Conservation (phyloP, 768 basidiomycete genomes). For the Tulasnella sp. region DNA sequence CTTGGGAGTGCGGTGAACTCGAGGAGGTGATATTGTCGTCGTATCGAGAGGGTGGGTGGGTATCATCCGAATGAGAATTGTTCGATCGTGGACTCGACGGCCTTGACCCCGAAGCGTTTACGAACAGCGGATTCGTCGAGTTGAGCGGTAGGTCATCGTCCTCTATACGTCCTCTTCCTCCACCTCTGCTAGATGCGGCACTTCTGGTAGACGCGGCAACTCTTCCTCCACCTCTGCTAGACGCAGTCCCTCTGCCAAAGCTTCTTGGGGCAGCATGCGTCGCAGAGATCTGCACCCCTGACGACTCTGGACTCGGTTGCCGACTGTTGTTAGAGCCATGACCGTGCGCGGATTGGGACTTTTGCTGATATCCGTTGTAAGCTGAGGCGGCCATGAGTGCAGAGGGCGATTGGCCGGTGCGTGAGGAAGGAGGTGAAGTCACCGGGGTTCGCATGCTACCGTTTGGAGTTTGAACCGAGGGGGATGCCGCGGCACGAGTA, state of each 20-base stretch:
- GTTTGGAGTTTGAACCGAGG: constrained; percentile 1
- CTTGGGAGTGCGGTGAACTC: background rate
- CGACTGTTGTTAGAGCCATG: constrained; percentile 7
- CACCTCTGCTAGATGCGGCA: constrained; percentile 33
- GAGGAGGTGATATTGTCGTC: constrained; percentile 1
- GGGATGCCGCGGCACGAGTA: constrained; percentile 3
- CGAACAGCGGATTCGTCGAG: constrained; percentile 27
- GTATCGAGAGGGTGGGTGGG: constrained; percentile 19
- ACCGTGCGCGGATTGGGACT: constrained; percentile 24
- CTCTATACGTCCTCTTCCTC: constrained; percentile 16
- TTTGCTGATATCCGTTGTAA: constrained; percentile 20
- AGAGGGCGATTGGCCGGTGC: constrained; percentile 17
- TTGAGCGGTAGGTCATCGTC: constrained; percentile 17
- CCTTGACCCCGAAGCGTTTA: constrained; percentile 18
- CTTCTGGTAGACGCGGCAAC: no score
- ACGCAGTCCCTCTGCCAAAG: background rate
- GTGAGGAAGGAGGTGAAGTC: constrained; percentile 6
- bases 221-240: constrained; percentile 1
- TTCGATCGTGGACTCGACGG: constrained; percentile 26
- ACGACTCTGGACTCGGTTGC: constrained; percentile 7
- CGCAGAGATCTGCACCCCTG: constrained; percentile 17
- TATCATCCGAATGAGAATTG: constrained; percentile 28
- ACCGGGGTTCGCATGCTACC: constrained; percentile 22
- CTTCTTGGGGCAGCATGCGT: background rate
- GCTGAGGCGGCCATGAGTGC: background rate